Evolutionary conservation across 139 green algal genomes (phyloP).

Genomic region (Medakamo hakoo): DNA sequence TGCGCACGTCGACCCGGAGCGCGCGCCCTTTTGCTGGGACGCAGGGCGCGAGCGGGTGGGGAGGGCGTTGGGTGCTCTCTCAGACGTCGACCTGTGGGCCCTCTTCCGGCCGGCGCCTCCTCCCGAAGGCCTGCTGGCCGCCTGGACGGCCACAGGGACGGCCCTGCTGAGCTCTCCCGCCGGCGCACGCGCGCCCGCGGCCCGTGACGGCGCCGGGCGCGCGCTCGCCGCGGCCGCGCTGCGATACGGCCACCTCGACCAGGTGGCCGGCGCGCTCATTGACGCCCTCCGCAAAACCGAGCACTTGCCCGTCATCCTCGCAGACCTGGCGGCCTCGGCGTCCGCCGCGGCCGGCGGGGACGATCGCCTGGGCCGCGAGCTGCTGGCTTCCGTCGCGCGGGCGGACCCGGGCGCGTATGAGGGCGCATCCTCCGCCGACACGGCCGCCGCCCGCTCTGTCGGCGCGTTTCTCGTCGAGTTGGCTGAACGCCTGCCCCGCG

Average conservation of each 20-base stretch:
- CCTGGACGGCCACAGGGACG: background rate
- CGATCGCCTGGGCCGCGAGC: background rate
- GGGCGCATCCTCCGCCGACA: conserved; percentile 20
- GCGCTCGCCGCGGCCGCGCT: conserved; percentile 13
- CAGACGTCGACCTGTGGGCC: conserved; percentile 33
- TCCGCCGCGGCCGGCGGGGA: background rate
- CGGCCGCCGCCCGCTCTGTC: conserved; percentile 30
- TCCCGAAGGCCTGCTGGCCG: conserved; percentile 32
- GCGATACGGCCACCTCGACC: conserved; percentile 4
- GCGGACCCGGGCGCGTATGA: conserved; percentile 42
- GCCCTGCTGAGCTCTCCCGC: background rate
- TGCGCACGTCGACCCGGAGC: background rate
- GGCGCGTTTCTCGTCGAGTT: conserved; percentile 43
- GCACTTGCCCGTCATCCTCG: background rate
- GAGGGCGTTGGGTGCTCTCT: conserved; percentile 43
- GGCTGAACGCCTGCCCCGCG: conserved; percentile 20
- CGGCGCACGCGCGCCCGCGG: background rate
- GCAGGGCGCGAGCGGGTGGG: conserved; percentile 3
- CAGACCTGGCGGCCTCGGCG: background rate
- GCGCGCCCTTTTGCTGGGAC: conserved; percentile 7
- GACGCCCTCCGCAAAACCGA: background rate
- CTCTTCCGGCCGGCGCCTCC: conserved; percentile 32
- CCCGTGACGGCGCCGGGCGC: background rate
- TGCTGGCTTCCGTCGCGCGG: conserved; percentile 46
- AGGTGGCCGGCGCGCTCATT: background rate